These are phyloP conservation scores for Daldinia sp. DNA, from an alignment of 2,329 filamentous ascomycete species.

Conservation along the genomic window DNA sequence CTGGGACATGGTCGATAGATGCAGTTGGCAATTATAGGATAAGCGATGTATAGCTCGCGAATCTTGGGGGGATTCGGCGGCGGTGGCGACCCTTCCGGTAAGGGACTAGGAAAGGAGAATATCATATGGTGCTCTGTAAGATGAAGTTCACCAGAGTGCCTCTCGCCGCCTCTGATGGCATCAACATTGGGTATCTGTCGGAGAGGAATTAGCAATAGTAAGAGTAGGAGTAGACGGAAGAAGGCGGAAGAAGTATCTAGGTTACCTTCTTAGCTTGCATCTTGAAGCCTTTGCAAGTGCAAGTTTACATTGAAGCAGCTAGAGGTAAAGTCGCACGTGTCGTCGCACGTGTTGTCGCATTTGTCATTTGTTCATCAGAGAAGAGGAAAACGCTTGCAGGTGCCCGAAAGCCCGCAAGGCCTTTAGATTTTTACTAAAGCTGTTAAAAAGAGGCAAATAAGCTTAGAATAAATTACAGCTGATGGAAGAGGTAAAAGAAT, in stretches of 20 bases:
- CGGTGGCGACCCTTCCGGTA: conserved; percentile 34
- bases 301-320: conserved; percentile 7
- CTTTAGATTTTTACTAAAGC: neutral
- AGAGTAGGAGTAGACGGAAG: conserved; percentile 2
- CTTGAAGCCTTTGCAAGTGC: conserved; percentile 15
- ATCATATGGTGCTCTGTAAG: conserved; percentile 69
- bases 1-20: conserved; percentile 77
- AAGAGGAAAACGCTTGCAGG: conserved; percentile 16
- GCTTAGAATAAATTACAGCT: neutral
- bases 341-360: conserved; percentile 40
- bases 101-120: conserved; percentile 42
- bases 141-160: conserved; percentile 64
- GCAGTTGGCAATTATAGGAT: conserved; percentile 87
- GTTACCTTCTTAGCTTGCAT: conserved; percentile 48
- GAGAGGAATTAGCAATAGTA: conserved; percentile 27
- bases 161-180: conserved; percentile 66
- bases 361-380: conserved; percentile 32
- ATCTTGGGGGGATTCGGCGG: conserved; percentile 43
- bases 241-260: neutral
- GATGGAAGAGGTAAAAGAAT: neutral
- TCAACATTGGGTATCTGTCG: conserved; percentile 67
- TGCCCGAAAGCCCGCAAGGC: conserved; percentile 21
- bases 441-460: neutral
- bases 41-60: conserved; percentile 90
- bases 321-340: conserved; percentile 18